phyloP scores from a whole-genome alignment of 2,329 filamentous ascomycete species.

The Aspergillus tubingensis region DNA sequence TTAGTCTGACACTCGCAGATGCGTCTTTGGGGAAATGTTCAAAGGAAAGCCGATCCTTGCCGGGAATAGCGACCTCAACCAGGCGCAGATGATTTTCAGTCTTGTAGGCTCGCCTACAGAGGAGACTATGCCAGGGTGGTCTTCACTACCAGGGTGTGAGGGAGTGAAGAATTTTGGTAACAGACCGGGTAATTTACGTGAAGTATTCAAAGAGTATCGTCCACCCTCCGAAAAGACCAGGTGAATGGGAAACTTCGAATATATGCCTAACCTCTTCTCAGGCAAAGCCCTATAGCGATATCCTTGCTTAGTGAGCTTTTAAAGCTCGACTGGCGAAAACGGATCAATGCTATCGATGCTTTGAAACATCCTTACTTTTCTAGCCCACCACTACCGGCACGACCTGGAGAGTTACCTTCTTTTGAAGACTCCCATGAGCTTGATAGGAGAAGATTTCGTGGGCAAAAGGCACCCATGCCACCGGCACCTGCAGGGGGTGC shows the following conservation, averaged over 20 bases:
- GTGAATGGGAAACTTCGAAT: background rate
- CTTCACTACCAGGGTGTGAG: slow-evolving; percentile 76
- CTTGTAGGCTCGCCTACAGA: slow-evolving; percentile 88
- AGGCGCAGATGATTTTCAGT: slow-evolving; percentile 91
- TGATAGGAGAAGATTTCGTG: slow-evolving; percentile 88
- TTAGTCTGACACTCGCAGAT: slow-evolving; percentile 55
- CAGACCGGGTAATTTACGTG: slow-evolving; percentile 66
- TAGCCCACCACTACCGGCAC: slow-evolving; percentile 73
- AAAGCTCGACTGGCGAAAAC: slow-evolving; percentile 81
- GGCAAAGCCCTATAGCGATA: slow-evolving; percentile 70
- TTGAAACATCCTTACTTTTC: slow-evolving; percentile 91
- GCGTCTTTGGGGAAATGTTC: slow-evolving; percentile 98
- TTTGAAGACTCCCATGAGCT: slow-evolving; percentile 97
- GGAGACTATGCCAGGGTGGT: slow-evolving; percentile 91
- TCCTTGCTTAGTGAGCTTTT: slow-evolving; percentile 80
- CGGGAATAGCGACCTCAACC: slow-evolving; percentile 83
- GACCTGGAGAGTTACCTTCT: slow-evolving; percentile 80
- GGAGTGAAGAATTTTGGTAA: slow-evolving; percentile 64
- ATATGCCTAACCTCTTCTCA: slow-evolving; percentile 33
- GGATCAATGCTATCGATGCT: slow-evolving; percentile 92
- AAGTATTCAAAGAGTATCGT: slow-evolving; percentile 71
- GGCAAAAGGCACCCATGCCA: slow-evolving; percentile 78
- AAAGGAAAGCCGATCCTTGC: slow-evolving; percentile 88
- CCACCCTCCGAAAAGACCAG: background rate
- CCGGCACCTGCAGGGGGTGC: slow-evolving; percentile 90